Evolutionary conservation across 371 early-diverging fungal species (phyloP), one percentile per base, ranked within the genome.

Genomic region (Lichtheimia hyalospora): DNA sequence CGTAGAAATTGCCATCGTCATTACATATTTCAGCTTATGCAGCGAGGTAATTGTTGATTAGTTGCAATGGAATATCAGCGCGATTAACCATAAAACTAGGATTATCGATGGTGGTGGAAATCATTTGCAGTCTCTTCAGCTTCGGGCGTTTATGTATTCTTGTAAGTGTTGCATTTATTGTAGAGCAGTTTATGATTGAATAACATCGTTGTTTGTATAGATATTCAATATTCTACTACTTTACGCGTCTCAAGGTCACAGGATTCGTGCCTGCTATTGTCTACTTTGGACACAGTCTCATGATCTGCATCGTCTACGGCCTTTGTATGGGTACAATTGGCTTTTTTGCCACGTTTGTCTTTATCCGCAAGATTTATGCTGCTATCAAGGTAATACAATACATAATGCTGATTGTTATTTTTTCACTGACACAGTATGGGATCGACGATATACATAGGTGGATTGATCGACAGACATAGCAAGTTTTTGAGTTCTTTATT

Each of bases 11-110:
- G 83, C 95, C n/a, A 83, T 96, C 52, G 75, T 96, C 61, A 75
- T 95, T 69, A 86, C 85, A n/a, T 96, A 96, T 75, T 93, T 96
- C 84, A 90, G 89, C 50, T 73, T 96, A 48, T 93, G 93, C 59
- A 70, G 86, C 23, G 95, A 93, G 86, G 87, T 84, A 69, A 61
- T 57, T 23, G n/a, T 4, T 41, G 21, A 46, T 14, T 2, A 42
- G n/a, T n/a, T n/a, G n/a, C n/a, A n/a, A n/a, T n/a, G n/a, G n/a
- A n/a, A n/a, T n/a, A n/a, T n/a, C n/a, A n/a, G n/a, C n/a, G n/a
- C n/a, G n/a, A n/a, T n/a, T n/a, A n/a, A n/a, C n/a, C n/a, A n/a
- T n/a, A n/a, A n/a, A n/a, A n/a, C n/a, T n/a, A 72, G 79, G 85
- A 91, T 60, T 89, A 92, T 75, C 78, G 79, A 41, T 92, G 94